Evolutionary conservation across 2,329 filamentous ascomycete species (phyloP), one percentile per base, ranked within the genome.

Genomic region (Bipolaris bicolor): DNA sequence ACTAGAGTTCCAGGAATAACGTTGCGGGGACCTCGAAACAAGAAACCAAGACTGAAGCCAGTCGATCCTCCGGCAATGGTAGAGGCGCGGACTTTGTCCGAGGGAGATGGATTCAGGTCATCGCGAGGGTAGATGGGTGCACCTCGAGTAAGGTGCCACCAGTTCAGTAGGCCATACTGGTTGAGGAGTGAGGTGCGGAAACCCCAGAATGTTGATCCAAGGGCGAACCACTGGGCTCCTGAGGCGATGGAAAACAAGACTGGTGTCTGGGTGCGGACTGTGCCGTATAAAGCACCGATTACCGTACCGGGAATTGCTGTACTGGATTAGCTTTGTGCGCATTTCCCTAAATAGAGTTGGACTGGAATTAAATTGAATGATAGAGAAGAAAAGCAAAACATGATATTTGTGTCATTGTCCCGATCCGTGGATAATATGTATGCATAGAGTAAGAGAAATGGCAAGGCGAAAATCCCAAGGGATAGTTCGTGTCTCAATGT

Each of bases 131-230:
- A n/a, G 1, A 69, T 41, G 29, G 71, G 70, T 16, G 49, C 43
- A 7, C 65, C 69, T 22, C 74, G 71, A 26, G 71, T 73, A 15
- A 55, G 22, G 18, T 66, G 67, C 65, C 63, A 72, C 70, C 70
- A 71, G 57, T 74, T 75, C 2, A 47, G 24, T 2, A 77, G 63
- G 6, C 73, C 71, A 16, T 61, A 58, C 5, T 60, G 62, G 46
- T 74, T 67, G 22, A 83, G 73, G 20, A 82, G 65, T 10, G 72
- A 63, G n/a, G 71, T 68, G 10, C 80, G 76, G 24, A 68, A 80
- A 88, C 89, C 88, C 83, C 88, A 94, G 73, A 88, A 97, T 15
- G 86, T 90, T 45, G 84, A 86, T 34, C 91, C 91, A 37, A 96
- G 83, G 40, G 86, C 83, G 76, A 91, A 91, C 86, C 91, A 97